These are phyloP conservation scores for Tripidium arundinaceum DNA, from an alignment of 202 grass and related monocot species.

Conservation along the genomic window DNA sequence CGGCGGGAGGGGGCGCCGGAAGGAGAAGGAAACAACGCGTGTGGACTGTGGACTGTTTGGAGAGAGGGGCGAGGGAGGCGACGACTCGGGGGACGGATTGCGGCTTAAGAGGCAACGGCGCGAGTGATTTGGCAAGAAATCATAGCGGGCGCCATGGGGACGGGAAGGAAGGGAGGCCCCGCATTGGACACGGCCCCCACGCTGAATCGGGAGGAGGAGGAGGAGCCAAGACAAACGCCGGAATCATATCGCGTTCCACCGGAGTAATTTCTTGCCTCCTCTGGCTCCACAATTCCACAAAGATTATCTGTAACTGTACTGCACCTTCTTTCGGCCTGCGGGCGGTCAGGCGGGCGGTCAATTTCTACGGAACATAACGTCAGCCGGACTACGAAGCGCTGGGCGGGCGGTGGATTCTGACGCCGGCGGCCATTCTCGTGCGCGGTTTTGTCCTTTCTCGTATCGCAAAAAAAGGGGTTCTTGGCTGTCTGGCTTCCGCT, in stretches of 20 bases:
- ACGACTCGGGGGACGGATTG: background rate
- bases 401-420: slow-evolving; percentile 1
- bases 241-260: background rate
- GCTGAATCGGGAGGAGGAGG: background rate
- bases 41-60: background rate
- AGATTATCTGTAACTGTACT: background rate
- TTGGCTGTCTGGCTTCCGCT: background rate
- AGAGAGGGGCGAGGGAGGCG: background rate
- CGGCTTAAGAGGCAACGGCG: slow-evolving; percentile 17
- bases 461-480: too few species aligned
- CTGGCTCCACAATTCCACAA: background rate
- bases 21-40: background rate
- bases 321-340: background rate
- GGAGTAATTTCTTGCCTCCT: background rate
- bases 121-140: slow-evolving; percentile 16
- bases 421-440: background rate
- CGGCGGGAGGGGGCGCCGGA: background rate
- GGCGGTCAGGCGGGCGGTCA: background rate
- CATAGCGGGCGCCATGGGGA: slow-evolving; percentile 13
- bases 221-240: background rate
- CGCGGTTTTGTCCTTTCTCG: slow-evolving; percentile 5
- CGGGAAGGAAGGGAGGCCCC: background rate
- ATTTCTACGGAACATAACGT: background rate
- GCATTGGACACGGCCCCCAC: background rate
- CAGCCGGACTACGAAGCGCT: background rate